phyloP scores from a whole-genome alignment of 345 rosid genomes.

The Psidium guajava region DNA sequence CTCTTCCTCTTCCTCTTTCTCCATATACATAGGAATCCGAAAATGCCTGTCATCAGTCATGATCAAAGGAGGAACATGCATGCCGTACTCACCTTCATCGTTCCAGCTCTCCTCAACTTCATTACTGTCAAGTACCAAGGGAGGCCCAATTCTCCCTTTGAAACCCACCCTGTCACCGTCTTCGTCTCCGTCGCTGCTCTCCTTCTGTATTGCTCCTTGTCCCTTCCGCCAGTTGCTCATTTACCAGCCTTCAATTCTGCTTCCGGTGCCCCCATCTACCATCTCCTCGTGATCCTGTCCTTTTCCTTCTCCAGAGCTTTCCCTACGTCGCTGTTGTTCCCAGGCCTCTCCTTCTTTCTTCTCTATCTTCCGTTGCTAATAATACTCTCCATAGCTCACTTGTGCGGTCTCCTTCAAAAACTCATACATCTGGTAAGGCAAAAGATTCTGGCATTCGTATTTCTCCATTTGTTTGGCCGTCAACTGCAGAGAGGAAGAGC shows the following conservation, averaged over 20 bases:
- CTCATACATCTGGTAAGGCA: no score
- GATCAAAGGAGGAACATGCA: background rate
- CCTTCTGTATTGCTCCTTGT: background rate
- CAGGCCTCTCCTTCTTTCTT: no score
- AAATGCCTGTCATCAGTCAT: background rate
- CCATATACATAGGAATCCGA: background rate
- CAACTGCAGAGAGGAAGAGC: no score
- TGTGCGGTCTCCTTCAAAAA: no score
- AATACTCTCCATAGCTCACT: no score
- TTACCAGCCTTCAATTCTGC: background rate
- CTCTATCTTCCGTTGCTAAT: no score
- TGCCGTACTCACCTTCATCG: background rate
- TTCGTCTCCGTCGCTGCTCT: background rate
- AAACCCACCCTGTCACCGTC: background rate
- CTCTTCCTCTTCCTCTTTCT: background rate
- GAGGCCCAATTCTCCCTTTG: background rate
- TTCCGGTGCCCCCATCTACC: accelerated
- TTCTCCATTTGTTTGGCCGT: no score
- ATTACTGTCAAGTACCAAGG: background rate
- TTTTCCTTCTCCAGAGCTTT: background rate
- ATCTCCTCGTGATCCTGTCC: background rate
- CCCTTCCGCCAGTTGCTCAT: background rate
- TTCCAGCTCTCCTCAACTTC: background rate
- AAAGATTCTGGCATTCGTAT: no score
- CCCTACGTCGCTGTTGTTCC: background rate